Base-by-base conservation (phyloP, 805 yeast species). In the Naumovozyma dairenensis region DNA sequence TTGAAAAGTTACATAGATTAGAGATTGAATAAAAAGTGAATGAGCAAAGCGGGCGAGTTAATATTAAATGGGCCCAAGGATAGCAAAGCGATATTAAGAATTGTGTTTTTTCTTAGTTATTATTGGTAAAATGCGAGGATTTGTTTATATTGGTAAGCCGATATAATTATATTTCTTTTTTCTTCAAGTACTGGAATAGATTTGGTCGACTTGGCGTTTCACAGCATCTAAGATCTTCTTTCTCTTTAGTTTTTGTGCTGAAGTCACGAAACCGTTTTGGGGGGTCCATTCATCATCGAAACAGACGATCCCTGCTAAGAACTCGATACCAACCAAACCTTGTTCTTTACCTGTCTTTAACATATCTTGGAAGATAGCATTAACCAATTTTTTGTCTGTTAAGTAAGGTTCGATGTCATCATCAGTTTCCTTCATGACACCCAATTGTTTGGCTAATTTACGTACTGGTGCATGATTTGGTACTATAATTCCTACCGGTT, bases 241-340 rank as follows among this genome's bases (percentile, higher is more conserved):
- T 69, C 98, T 81, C 69, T 89, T 96, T 51, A 92, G 71, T 65
- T 92, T 92, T 64, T 87, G 96, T 17, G 98, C 98, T 37, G 93
- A 78, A 9, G 97, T 86, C 36, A 92, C 94, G 45, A 66, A 84
- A 0, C 96, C 97, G 55, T 77, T 83, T 62, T 85, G 89, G 25
- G 98, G 97, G 28, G 97, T 92, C 97, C 98, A 92, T 65, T 92
- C 98, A 32, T 78, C 89, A 46, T 83, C 92, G 36, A 77, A 69
- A 38, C 92, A 57, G 12, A 80, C 85, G 39, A 81, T 69, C 46
- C 89, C 94, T 44, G 75, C 75, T 39, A 92, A 55, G 43, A 89
- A 66, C 62, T 92, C 97, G 45, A 85, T 87, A 37, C 95, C 94
- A 31, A 61, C 66, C 46, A 92, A 71, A 12, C 94, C 94, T 56